phyloP scores from a whole-genome alignment of 1,284 basidiomycete species.

The Lentinula novae-zelandiae region DNA sequence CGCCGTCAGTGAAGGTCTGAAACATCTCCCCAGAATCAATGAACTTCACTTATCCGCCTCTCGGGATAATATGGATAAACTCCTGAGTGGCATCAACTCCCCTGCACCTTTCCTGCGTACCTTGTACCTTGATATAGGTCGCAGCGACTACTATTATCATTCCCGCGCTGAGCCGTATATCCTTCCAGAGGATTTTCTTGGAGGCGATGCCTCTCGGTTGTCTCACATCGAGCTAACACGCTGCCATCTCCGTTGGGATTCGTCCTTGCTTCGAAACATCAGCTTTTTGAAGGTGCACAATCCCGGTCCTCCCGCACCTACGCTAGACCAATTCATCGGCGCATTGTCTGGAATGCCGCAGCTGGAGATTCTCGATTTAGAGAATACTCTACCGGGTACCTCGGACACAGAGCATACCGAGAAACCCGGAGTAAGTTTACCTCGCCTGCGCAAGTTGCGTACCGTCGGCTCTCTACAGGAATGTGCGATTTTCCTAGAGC shows the following conservation, averaged over 20 bases:
- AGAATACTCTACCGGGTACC: conserved; percentile 13
- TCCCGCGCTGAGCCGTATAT: conserved; percentile 12
- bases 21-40: conserved; percentile 9
- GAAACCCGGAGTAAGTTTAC: conserved; percentile 16
- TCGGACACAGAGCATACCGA: neutral
- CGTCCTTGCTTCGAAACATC: conserved; percentile 20
- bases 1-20: conserved; percentile 8
- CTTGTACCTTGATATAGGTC: conserved; percentile 8
- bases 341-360: conserved; percentile 21
- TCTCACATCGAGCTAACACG: conserved; percentile 25
- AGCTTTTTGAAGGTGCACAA: conserved; percentile 22
- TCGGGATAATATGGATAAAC: conserved; percentile 6
- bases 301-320: conserved; percentile 15
- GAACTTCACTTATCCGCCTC: conserved; percentile 8
- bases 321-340: conserved; percentile 19
- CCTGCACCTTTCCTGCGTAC: conserved; percentile 13
- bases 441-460: conserved; percentile 18
- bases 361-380: conserved; percentile 21
- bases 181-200: conserved; percentile 21
- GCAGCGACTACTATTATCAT: conserved; percentile 11
- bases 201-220: conserved; percentile 25
- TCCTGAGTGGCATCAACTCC: conserved; percentile 5
- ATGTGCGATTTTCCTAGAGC: conserved; percentile 19
- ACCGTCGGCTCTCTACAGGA: conserved; percentile 18
- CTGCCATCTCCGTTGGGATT: conserved; percentile 26